phyloP scores from a whole-genome alignment of 306 rosid genomes.

The Albizia julibrissin region DNA sequence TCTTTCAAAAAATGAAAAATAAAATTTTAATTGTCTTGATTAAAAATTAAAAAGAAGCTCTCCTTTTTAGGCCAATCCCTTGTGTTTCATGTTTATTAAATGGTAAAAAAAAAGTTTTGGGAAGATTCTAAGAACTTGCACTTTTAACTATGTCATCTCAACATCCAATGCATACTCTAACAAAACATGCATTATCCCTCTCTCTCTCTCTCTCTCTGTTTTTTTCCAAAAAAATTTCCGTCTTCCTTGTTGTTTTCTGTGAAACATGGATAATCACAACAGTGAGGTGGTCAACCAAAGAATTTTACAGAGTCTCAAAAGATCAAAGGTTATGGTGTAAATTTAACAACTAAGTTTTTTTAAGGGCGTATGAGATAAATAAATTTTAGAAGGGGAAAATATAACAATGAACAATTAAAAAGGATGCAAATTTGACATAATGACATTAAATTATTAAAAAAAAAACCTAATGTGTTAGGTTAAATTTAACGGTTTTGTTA shows the following conservation, averaged over 20 bases:
- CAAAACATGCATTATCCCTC: conserved; percentile 17
- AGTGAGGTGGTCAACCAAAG: neutral
- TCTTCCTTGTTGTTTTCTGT: neutral
- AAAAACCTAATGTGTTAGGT: too few relatives aligned
- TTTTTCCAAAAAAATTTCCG: neutral
- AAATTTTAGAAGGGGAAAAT: too few relatives aligned
- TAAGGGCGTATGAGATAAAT: too few relatives aligned
- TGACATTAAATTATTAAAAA: too few relatives aligned
- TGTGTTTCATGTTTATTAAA: conserved; percentile 34
- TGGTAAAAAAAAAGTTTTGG: conserved; percentile 34
- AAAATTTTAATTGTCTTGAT: conserved; percentile 3
- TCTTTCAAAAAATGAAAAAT: neutral
- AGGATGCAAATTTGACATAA: too few relatives aligned
- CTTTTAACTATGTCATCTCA: conserved; percentile 34
- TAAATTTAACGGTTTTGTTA: too few relatives aligned
- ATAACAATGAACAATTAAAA: too few relatives aligned
- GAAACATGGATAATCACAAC: conserved; percentile 3
- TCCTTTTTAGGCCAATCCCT: conserved; percentile 30
- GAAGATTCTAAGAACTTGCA: conserved; percentile 57
- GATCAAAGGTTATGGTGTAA: too few relatives aligned
- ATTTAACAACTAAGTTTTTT: too few relatives aligned
- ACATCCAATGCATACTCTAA: conserved; percentile 35
- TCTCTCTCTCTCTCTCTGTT: neutral
- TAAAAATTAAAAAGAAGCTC: conserved; percentile 2
- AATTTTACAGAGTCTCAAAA: neutral